Conservation (phyloP, 129 eudicot species). For the Cynara cardunculus region DNA sequence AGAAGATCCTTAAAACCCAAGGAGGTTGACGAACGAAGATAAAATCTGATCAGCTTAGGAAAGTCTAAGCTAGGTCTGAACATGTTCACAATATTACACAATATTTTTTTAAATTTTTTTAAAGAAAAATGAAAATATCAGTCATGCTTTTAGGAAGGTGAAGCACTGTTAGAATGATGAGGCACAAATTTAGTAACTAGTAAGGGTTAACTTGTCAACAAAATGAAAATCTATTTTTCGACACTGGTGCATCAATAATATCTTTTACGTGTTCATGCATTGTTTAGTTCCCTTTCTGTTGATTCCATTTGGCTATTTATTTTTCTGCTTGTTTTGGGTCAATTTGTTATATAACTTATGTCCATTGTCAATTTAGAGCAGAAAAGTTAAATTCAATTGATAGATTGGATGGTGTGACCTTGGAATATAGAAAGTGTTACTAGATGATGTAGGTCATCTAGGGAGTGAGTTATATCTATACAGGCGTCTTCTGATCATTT, state of each 20-base stretch:
- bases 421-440: neutral
- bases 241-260: neutral
- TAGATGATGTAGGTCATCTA: neutral
- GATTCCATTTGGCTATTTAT: neutral
- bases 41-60: no score
- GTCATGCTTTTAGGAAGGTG: neutral
- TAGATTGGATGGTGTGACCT: neutral
- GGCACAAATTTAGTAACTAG: no score
- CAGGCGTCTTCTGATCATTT: slow-evolving; percentile 17
- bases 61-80: no score
- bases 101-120: no score
- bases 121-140: no score
- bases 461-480: slow-evolving; percentile 1
- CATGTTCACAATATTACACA: no score
- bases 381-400: neutral
- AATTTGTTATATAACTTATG: neutral
- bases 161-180: neutral
- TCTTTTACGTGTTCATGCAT: neutral
- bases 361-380: neutral
- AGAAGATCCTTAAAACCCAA: no score
- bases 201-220: no score
- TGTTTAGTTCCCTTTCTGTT: neutral
- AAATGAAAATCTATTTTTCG: neutral
- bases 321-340: neutral
- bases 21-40: no score